Evolutionary conservation across 1,284 basidiomycete species (phyloP), one percentile per base, ranked within the genome.

Genomic region (Boletus holoroseus): DNA sequence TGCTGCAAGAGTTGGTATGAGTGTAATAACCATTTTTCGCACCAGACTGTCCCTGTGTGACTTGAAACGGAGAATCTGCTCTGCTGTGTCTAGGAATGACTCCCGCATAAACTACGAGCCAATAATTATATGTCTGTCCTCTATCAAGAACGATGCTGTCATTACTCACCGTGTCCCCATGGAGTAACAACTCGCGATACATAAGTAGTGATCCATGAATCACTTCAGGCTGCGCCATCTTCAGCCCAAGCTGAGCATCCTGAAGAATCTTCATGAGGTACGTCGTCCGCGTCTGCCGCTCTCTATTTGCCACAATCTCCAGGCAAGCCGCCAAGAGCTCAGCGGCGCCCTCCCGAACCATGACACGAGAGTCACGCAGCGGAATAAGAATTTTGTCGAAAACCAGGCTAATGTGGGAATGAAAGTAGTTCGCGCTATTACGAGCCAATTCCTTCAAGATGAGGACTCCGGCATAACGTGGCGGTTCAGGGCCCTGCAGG

Each of bases 161-260:
- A 35, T 26, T n/a, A 63, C 72, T 55, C 55, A 94, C 93, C 79
- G 94, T 91, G 58, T 93, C 92, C 31, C 93, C 94, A 67, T 97
- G 91, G 51, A 95, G 78, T 12, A 99, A 73, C 30, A 99, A 77
- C 64, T 96, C 91, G 47, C 93, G 85, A 67, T 94, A 93, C 11
- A 94, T 95, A 48, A 99, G 76, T 32, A 99, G 67, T 16, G 91
- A 94, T 1, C 95, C 96, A 58, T 99, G 93, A 38, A 98, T 91
- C 24, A 91, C 80, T 71, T 90, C 95, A 31, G 88, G 79, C 63
- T 85, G 82, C 3, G 81, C 76, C 67, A 85, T 85, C 67, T 88
- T 88, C 49, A 98, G 73, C 1, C 94, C 95, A 50, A 78, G 75
- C 64, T 93, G 89, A 5, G 94, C 93, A 62, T 99, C 94, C 57